Evolutionary conservation across 805 yeast species (phyloP).

Genomic region (Nakazawaea peltata): DNA sequence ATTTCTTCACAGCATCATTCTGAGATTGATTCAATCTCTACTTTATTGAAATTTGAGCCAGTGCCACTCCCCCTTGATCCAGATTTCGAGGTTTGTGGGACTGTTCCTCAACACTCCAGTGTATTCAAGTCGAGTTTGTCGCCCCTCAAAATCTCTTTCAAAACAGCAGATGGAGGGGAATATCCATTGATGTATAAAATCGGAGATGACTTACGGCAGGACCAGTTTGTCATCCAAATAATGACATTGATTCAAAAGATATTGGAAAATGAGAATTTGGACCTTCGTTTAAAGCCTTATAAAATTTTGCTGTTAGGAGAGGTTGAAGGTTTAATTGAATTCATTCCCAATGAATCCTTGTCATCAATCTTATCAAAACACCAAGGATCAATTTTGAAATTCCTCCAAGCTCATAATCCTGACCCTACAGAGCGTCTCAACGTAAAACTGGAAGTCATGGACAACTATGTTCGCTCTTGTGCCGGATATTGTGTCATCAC

Average conservation of each 20-base stretch:
- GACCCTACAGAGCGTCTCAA: slow-evolving; percentile 36
- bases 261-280: slow-evolving; percentile 82
- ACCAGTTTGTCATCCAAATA: slow-evolving; percentile 93
- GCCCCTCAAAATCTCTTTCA: slow-evolving; percentile 79
- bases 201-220: slow-evolving; percentile 95
- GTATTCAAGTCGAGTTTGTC: slow-evolving; percentile 90
- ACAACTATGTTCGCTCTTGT: slow-evolving; percentile 87
- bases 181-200: slow-evolving; percentile 89
- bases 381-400: slow-evolving; percentile 69
- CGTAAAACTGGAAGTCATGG: slow-evolving; percentile 68
- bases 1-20: slow-evolving; percentile 7
- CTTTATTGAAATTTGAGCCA: slow-evolving; percentile 34
- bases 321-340: slow-evolving; percentile 87
- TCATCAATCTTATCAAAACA: slow-evolving; percentile 67
- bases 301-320: slow-evolving; percentile 86
- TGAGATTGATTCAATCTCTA: slow-evolving; percentile 17
- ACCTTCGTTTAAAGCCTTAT: slow-evolving; percentile 81
- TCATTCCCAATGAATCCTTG: slow-evolving; percentile 87
- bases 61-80: slow-evolving; percentile 83
- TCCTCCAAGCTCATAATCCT: slow-evolving; percentile 57
- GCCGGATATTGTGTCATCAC: slow-evolving; percentile 98
- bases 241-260: slow-evolving; percentile 86
- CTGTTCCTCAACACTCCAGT: slow-evolving; percentile 67
- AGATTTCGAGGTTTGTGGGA: slow-evolving; percentile 60
- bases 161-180: slow-evolving; percentile 34